Evolutionary conservation across 371 early-diverging fungal genomes (phyloP).

Genomic region (Conidiobolus incongruus): DNA sequence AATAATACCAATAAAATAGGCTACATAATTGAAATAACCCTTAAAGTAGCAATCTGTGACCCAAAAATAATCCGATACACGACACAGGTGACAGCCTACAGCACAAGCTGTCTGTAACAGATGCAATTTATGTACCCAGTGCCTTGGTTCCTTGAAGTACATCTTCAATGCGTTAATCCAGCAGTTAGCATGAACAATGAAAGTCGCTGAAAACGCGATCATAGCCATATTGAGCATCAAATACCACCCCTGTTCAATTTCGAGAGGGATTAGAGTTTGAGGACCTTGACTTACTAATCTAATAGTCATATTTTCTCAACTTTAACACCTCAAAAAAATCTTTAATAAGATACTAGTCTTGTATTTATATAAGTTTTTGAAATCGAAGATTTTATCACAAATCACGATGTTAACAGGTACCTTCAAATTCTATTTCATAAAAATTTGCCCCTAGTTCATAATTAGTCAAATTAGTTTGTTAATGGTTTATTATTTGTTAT

Average conservation of each 20-base stretch:
- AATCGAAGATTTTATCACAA: too few relatives aligned
- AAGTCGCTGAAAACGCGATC: slow-evolving; percentile 1
- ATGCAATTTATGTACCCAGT: neutral
- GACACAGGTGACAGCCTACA: slow-evolving; percentile 1
- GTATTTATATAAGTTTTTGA: too few relatives aligned
- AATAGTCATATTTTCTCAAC: too few relatives aligned
- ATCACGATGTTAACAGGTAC: too few relatives aligned
- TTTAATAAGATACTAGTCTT: too few relatives aligned
- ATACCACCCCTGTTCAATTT: neutral
- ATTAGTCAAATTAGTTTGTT: too few relatives aligned
- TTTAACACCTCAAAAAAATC: too few relatives aligned
- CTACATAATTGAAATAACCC: neutral
- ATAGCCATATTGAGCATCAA: slow-evolving; percentile 2
- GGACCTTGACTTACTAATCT: too few relatives aligned
- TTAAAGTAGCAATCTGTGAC: slow-evolving; percentile 1
- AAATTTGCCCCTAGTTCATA: too few relatives aligned
- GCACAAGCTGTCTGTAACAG: neutral
- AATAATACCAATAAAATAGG: neutral
- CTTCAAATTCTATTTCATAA: too few relatives aligned
- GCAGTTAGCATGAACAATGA: slow-evolving; percentile 1
- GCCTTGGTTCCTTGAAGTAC: neutral
- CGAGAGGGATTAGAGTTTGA: too few relatives aligned
- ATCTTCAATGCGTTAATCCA: neutral
- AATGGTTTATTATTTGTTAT: too few relatives aligned
- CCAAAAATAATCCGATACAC: slow-evolving; percentile 1